These are phyloP conservation scores for Neoscytalidium dimidiatum DNA, from an alignment of 2,329 filamentous ascomycete species.

Conservation along the genomic window DNA sequence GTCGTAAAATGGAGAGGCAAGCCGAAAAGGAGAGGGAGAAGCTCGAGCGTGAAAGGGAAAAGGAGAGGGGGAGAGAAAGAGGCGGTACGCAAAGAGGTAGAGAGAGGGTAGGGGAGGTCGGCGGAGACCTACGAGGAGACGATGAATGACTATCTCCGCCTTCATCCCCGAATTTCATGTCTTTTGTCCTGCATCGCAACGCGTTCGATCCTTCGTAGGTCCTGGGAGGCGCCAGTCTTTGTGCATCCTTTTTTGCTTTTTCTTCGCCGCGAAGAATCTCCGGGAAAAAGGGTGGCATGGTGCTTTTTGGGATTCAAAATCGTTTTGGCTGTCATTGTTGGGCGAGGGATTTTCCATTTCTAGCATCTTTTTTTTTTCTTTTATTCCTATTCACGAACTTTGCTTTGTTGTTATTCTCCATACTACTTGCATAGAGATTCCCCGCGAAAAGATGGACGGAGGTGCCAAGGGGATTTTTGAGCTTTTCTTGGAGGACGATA, in stretches of 20 bases:
- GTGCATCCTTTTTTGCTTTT: conserved; percentile 10
- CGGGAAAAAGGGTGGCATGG: conserved; percentile 13
- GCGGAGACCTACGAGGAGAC: not conserved
- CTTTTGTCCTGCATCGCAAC: conserved; percentile 14
- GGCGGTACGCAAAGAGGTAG: conserved; percentile 2
- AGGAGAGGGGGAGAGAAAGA: conserved; percentile 9
- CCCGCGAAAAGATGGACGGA: conserved; percentile 10
- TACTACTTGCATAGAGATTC: conserved; percentile 17
- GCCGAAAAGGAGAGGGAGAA: conserved; percentile 5
- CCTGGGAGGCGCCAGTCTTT: conserved; percentile 4
- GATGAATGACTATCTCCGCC: conserved; percentile 12
- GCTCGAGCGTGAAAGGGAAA: conserved; percentile 3
- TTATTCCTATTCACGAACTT: not conserved
- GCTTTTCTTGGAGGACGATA: conserved; percentile 1
- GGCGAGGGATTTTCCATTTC: conserved; percentile 5
- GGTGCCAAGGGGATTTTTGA: conserved; percentile 3
- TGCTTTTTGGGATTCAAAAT: conserved; percentile 11
- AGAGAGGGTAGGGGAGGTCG: not conserved
- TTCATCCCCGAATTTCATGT: not conserved
- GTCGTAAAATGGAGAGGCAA: conserved; percentile 6
- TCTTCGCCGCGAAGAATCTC: not conserved
- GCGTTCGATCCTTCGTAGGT: not conserved
- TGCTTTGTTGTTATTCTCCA: conserved; percentile 1
- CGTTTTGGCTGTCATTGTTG: not conserved
- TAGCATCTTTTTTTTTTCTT: not conserved